These are phyloP conservation scores for Tylopilus intermedius DNA, from an alignment of 768 basidiomycete genomes.

Conservation along the genomic window DNA sequence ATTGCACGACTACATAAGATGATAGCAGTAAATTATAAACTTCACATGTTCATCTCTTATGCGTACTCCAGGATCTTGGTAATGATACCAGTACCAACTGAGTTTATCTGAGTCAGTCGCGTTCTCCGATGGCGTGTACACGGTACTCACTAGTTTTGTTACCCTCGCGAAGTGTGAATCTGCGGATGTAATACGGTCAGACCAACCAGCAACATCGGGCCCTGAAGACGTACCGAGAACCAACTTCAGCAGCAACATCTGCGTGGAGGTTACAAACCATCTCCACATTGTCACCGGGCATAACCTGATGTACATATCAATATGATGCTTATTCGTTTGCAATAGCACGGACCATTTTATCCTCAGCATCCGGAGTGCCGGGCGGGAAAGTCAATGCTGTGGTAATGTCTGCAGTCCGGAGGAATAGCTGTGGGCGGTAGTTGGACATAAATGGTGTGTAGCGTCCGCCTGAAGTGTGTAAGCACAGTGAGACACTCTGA, in stretches of 20 bases:
- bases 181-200: constrained; percentile 12
- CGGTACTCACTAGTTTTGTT: constrained; percentile 75
- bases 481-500: constrained; percentile 48
- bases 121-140: background rate
- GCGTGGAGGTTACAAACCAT: constrained; percentile 78
- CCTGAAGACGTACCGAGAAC: constrained; percentile 54
- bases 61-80: constrained; percentile 68
- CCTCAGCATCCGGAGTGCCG: constrained; percentile 71
- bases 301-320: constrained; percentile 49
- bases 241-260: constrained; percentile 86
- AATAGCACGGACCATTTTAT: constrained; percentile 68
- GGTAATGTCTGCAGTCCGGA: constrained; percentile 94
- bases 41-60: constrained; percentile 10
- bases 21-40: constrained; percentile 18
- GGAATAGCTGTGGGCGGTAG: constrained; percentile 93
- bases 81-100: constrained; percentile 92
- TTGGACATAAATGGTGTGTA: constrained; percentile 90
- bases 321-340: background rate
- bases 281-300: constrained; percentile 98
- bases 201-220: background rate
- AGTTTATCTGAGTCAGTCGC: constrained; percentile 9
- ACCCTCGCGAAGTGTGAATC: constrained; percentile 91
- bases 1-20: constrained; percentile 18
- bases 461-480: constrained; percentile 51
- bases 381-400: constrained; percentile 80